Evolutionary conservation across 306 rosid genomes (phyloP), one percentile per base, ranked within the genome.

Genomic region (Prunus dulcis): DNA sequence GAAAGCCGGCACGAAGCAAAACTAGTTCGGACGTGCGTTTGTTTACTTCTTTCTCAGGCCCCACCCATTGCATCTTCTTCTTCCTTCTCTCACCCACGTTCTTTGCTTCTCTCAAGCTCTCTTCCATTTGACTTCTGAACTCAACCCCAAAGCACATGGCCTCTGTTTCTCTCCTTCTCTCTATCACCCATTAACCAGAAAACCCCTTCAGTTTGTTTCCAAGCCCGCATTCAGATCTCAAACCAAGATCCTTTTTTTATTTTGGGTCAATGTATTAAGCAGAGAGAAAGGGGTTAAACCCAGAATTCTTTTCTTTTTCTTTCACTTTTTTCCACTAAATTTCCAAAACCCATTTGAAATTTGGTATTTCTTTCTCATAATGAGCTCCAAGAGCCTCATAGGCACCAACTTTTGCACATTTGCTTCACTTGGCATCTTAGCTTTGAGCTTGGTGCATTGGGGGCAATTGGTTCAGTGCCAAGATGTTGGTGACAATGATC

Each of bases 401-500:
- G 53, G 20, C 38, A 57, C 69, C 11, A 69, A 38, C 77, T 55
- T 51, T 20, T 10, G 72, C 70, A 5, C 68, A 38, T 51, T 77
- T 73, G 43, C 84, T 27, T 62, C 66, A 58, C 56, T 87, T 49
- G 71, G 69, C 65, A 60, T 84, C 57, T 30, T 86, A 23, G 82
- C 78, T 14, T 75, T 87, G 74, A 81, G 90, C 76, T 87, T 82
- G 78, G 70, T 80, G 12, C 25, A 38, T 67, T 82, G 72, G 78
- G 68, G 82, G 14, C 52, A 67, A 55, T 81, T 71, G 28, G 77
- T 74, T 19, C 69, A 64, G 12, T 84, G 93, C 82, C 99, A 95
- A 76, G 81, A 81, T 45, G 75, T 83, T 62, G 71, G 66, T 78
- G 98, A 82, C 63, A 79, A 79, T 71, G 76, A 82, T 69, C 90